Evolutionary conservation across 371 early-diverging fungal species (phyloP), one percentile per base, ranked within the genome.

Genomic region (Rhizomucor miehei): DNA sequence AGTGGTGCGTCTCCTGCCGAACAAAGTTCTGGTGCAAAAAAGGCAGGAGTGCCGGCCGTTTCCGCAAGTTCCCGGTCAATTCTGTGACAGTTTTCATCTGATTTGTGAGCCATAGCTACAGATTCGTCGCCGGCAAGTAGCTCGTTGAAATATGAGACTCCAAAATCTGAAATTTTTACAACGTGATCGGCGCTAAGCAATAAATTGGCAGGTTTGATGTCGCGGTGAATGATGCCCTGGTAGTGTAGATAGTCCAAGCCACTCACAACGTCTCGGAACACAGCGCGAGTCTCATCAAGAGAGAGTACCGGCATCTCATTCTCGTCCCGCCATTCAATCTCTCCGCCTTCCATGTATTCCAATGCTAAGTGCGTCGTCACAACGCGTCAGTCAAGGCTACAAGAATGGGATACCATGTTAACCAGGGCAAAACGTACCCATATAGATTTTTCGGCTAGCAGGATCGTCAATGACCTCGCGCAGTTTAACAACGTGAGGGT

Each of bases 21-120:
- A 63, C 98, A 98, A 10, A 96, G 75, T 67, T 97, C 97, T 11
- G 97, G 98, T 14, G 97, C 98, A 79, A 97, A 96, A 66, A 97
- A 98, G 3, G 99, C 97, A 2, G 99, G 99, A 20, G 90, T 91
- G 0, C 99, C 99, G 12, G 93, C 97, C 0, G 99, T 97, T 63
- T 93, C 94, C 24, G 93, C 90, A 23, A 98, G 78, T 68, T 96
- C 93, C 34, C 82, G 74, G 57, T 89, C 91, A 23, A 71, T 83
- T 16, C 63, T 51, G 38, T 45, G 50, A 34, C 44, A 54, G 39
- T 45, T 46, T 24, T 51, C 51, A 36, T 66, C 65, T 44, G 76
- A 54, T 24, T 58, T 44, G 17, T 66, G 49, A 14, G 56, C 41
- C 11, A 16, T 56, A 36, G 35, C 43, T 23, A 63, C 51, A 43